A percentile compares a stretch with the other conserved stretches of the same genome.
phyloP scores from a whole-genome alignment of 495 filamentous ascomycete genomes.

The Podospora sp. region DNA sequence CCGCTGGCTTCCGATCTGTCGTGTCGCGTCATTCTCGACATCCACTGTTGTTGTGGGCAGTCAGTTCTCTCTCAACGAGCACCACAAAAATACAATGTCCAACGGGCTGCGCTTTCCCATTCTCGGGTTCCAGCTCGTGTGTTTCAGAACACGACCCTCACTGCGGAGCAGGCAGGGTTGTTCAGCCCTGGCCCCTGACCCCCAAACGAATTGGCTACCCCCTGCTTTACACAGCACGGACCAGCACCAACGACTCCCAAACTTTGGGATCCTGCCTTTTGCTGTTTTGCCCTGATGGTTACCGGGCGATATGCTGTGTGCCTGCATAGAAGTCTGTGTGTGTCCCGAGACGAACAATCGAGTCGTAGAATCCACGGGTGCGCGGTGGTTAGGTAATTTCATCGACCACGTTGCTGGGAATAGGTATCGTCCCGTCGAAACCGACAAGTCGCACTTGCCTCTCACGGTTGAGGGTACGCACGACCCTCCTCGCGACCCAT shows the following conservation, averaged over 20 bases:
- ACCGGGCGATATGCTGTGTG: not conserved
- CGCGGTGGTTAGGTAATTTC: not conserved
- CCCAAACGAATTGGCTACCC: not conserved
- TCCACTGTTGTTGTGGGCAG: not conserved
- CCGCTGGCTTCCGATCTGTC: not conserved
- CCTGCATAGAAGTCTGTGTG: not conserved
- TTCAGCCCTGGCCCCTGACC: constrained; percentile 3
- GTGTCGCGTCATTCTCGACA: not conserved
- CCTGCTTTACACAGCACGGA: not conserved
- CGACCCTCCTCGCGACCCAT: no score
- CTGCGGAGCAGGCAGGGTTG: constrained; percentile 2
- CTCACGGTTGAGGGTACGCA: not conserved
- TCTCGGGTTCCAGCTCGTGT: not conserved
- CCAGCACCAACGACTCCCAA: not conserved
- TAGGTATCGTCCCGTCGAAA: not conserved
- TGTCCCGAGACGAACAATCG: not conserved
- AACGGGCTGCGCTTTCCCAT: not conserved
- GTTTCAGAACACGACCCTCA: constrained; percentile 17
- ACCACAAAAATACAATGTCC: not conserved
- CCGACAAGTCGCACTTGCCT: not conserved
- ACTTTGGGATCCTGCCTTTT: not conserved
- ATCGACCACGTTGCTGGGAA: not conserved
- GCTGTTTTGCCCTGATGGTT: not conserved
- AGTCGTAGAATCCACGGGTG: not conserved
- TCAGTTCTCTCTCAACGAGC: not conserved